Percentiles rank a stretch among this genome's conserved stretches.
Evolutionary conservation across 371 early-diverging fungal genomes (phyloP).

Genomic region (Apophysomyces ossiformis): DNA sequence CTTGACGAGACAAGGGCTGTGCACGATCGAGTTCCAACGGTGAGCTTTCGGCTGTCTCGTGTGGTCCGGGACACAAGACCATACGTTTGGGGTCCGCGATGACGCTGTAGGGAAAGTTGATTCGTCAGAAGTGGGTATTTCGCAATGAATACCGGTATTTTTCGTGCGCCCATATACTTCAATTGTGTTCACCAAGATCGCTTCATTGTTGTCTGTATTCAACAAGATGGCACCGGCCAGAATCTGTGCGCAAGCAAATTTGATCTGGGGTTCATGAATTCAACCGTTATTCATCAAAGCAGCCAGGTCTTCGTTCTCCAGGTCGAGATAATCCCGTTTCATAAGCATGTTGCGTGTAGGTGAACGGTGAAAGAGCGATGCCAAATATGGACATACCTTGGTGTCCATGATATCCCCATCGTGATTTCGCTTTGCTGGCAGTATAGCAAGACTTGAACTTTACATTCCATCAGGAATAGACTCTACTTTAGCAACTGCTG

Average conservation of each 20-base stretch:
- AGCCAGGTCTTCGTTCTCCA: neutral
- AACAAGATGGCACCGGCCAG: neutral
- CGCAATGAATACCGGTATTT: neutral
- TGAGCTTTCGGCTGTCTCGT: neutral
- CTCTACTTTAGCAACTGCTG: no score
- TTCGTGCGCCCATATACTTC: neutral
- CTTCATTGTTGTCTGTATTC: neutral
- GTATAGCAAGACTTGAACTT: no score
- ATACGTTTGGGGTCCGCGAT: neutral
- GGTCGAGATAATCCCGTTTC: neutral
- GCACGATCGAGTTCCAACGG: neutral
- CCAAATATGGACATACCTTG: no score
- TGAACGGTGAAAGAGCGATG: neutral
- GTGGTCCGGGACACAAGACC: neutral
- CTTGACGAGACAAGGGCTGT: slow-evolving; percentile 18
- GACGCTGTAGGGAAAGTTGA: neutral
- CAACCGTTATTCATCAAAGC: neutral
- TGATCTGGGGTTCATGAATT: neutral
- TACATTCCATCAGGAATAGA: no score
- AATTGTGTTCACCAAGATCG: neutral
- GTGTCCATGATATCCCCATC: no score
- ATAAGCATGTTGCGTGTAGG: neutral
- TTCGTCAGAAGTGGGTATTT: neutral
- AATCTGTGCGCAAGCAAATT: neutral
- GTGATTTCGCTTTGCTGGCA: no score